Evolutionary conservation across 768 basidiomycete genomes (phyloP).

Genomic region (Russula foetens): DNA sequence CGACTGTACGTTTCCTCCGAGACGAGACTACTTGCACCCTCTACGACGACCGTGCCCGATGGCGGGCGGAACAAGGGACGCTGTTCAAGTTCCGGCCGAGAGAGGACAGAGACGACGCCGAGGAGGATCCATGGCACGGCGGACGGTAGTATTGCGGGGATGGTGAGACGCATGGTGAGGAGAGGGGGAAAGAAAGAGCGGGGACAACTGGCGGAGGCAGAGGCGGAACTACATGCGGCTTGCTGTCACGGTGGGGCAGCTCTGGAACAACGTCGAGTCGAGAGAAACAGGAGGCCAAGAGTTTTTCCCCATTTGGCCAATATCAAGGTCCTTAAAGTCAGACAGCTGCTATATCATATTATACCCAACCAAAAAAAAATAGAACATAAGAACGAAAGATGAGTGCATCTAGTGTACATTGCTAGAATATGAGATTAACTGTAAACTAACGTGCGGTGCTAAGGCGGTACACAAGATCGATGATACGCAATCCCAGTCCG

Average conservation of each 20-base stretch:
- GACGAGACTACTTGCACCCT: neutral
- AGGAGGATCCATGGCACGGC: neutral
- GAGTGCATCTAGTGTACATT: slow-evolving; percentile 24
- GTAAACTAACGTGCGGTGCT: neutral
- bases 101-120: neutral
- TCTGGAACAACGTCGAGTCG: no score
- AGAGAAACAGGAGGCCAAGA: neutral
- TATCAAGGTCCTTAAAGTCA: no score
- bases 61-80: neutral
- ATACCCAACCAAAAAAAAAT: neutral
- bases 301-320: neutral
- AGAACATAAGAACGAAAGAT: neutral
- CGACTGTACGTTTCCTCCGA: slow-evolving; percentile 28
- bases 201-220: no score
- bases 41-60: neutral
- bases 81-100: no score
- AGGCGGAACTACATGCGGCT: neutral
- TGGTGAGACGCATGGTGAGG: neutral
- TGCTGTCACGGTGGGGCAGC: neutral
- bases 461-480: slow-evolving; percentile 31
- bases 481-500: slow-evolving; percentile 60
- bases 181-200: neutral
- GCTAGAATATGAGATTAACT: neutral
- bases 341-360: neutral
- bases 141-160: neutral